These are phyloP conservation scores for Dalbergia cochinchinensis DNA, from an alignment of 306 rosid species.

Conservation along the genomic window DNA sequence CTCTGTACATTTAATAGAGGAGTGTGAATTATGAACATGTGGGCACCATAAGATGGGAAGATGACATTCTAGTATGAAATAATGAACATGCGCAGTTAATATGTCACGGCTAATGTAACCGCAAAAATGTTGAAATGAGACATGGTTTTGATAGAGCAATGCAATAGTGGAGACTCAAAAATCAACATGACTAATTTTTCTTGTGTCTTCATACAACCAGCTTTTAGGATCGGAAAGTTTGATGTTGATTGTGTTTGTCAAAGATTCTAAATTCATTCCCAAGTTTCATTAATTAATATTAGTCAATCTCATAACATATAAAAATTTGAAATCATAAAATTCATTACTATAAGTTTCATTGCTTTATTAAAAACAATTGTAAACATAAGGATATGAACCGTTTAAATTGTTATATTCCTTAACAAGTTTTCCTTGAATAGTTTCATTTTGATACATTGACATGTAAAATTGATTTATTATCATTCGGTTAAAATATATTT, in stretches of 20 bases:
- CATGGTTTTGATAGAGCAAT: slow-evolving; percentile 15
- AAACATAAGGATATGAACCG: background rate
- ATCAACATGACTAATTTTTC: slow-evolving; percentile 3
- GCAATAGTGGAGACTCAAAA: background rate
- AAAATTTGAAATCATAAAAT: background rate
- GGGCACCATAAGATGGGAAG: slow-evolving; percentile 17
- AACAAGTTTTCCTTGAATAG: too few relatives aligned
- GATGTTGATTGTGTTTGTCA: slow-evolving; percentile 15
- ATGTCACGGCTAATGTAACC: background rate
- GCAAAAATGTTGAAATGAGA: slow-evolving; percentile 3
- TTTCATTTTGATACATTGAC: too few relatives aligned
- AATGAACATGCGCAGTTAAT: background rate
- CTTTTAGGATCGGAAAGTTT: background rate
- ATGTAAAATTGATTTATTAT: too few relatives aligned
- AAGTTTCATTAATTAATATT: background rate
- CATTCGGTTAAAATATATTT: too few relatives aligned
- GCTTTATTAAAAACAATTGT: background rate
- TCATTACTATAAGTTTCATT: background rate
- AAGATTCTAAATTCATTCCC: background rate
- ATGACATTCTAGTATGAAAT: slow-evolving; percentile 16
- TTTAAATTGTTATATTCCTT: background rate
- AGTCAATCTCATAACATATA: background rate
- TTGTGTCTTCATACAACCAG: background rate
- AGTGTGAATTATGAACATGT: background rate
- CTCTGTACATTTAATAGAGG: background rate